Conservation (phyloP, 495 filamentous ascomycete species). For the Penicillium flavigenum region DNA sequence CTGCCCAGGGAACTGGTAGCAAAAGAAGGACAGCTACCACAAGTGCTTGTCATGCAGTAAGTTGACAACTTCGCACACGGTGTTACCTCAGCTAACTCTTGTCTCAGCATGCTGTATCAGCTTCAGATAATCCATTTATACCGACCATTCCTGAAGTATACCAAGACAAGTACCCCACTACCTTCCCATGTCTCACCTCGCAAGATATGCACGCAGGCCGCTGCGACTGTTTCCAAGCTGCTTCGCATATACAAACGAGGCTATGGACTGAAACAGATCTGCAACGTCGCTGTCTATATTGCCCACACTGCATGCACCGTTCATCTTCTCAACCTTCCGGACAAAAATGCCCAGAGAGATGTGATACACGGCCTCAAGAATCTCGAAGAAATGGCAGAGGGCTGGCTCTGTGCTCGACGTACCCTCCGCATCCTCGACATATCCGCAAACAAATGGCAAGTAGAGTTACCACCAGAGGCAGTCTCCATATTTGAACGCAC, state of each 20-base stretch:
- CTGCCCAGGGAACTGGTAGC: slow-evolving; percentile 85
- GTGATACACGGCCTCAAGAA: slow-evolving; percentile 88
- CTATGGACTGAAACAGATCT: slow-evolving; percentile 88
- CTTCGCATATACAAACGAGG: slow-evolving; percentile 90
- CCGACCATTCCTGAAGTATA: slow-evolving; percentile 93
- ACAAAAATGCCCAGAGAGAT: slow-evolving; percentile 84
- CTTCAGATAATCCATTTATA: slow-evolving; percentile 96
- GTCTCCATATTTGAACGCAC: slow-evolving; percentile 66
- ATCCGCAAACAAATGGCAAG: slow-evolving; percentile 83
- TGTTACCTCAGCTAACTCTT: slow-evolving; percentile 28
- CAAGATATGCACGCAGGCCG: slow-evolving; percentile 85
- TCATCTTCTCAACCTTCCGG: slow-evolving; percentile 87
- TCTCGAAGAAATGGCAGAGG: slow-evolving; percentile 93
- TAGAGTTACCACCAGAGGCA: slow-evolving; percentile 84
- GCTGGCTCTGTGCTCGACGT: slow-evolving; percentile 86
- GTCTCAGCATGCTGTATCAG: slow-evolving; percentile 88
- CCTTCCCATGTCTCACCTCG: slow-evolving; percentile 87
- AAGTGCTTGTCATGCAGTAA: slow-evolving; percentile 93
- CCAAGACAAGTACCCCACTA: slow-evolving; percentile 72
- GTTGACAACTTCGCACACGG: slow-evolving; percentile 28
- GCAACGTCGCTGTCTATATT: slow-evolving; percentile 95
- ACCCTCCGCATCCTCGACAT: slow-evolving; percentile 83
- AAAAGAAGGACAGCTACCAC: slow-evolving; percentile 84
- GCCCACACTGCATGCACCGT: slow-evolving; percentile 90
- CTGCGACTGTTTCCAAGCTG: slow-evolving; percentile 83